These are phyloP conservation scores for Dioscorea alata DNA, from an alignment of 106 monocot species.

Conservation along the genomic window DNA sequence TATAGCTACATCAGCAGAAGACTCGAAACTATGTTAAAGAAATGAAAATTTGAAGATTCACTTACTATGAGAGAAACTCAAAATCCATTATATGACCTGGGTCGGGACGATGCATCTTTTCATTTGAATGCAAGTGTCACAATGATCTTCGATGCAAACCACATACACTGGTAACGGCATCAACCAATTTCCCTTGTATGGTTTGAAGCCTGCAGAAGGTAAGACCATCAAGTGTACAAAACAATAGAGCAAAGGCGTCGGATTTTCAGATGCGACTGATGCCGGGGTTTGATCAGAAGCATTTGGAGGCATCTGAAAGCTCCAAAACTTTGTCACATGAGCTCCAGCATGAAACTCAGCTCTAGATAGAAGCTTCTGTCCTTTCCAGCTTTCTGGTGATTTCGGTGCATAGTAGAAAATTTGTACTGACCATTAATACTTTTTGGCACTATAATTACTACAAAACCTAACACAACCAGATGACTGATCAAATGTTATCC, in stretches of 20 bases:
- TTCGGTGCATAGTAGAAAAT: conserved; percentile 98
- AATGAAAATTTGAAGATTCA: conserved; percentile 7
- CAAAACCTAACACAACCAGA: no score
- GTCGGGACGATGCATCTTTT: conserved; percentile 82
- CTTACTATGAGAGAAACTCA: conserved; percentile 91
- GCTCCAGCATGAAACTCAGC: conserved; percentile 95
- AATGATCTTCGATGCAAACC: conserved; percentile 86
- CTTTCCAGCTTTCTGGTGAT: conserved; percentile 96
- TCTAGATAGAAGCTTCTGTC: conserved; percentile 86
- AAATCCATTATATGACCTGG: conserved; percentile 89
- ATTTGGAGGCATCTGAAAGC: conserved; percentile 80
- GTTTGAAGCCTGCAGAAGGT: conserved; percentile 84
- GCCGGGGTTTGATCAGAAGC: conserved; percentile 38
- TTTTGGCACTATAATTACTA: no score
- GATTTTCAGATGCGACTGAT: conserved; percentile 64
- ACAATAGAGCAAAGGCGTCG: conserved; percentile 82
- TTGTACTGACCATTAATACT: conserved; percentile 21
- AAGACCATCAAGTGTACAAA: conserved; percentile 84
- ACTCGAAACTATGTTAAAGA: background rate
- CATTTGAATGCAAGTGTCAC: conserved; percentile 73
- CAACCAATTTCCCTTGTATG: conserved; percentile 75
- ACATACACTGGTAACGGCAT: conserved; percentile 76
- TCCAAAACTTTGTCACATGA: conserved; percentile 79
- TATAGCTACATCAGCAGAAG: no score
- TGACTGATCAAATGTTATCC: no score